Evolutionary conservation across 495 filamentous ascomycete species (phyloP).

Genomic region (Penicillium cinerascens): DNA sequence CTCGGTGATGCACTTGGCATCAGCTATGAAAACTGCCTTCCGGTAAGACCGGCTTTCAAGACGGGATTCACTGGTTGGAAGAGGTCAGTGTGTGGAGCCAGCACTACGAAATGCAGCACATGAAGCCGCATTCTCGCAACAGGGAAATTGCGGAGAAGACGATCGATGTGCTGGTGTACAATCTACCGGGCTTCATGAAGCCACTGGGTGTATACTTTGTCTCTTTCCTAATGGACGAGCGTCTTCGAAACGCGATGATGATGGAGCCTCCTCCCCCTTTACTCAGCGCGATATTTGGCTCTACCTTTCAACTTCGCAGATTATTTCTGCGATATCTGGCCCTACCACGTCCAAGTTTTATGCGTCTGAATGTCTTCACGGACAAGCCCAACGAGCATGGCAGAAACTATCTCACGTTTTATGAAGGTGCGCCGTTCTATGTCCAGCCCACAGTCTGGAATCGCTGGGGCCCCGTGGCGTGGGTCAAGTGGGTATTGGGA

Average conservation of each 20-base stretch:
- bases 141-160: constrained; percentile 53
- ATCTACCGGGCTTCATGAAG: constrained; percentile 48
- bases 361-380: constrained; percentile 41
- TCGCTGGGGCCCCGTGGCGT: constrained; percentile 53
- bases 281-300: constrained; percentile 35
- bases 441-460: constrained; percentile 55
- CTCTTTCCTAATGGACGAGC: constrained; percentile 55
- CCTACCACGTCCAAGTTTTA: constrained; percentile 50
- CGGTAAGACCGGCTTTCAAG: constrained; percentile 41
- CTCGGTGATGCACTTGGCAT: constrained; percentile 61
- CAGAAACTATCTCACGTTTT: constrained; percentile 44
- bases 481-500: constrained; percentile 47
- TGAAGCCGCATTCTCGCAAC: constrained; percentile 55
- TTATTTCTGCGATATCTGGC: constrained; percentile 51
- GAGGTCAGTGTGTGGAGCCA: constrained; percentile 54
- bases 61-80: constrained; percentile 61
- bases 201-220: constrained; percentile 45
- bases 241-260: constrained; percentile 60
- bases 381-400: constrained; percentile 49
- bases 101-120: constrained; percentile 50
- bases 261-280: constrained; percentile 37
- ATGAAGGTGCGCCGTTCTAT: constrained; percentile 54
- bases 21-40: constrained; percentile 41
- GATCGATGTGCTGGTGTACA: constrained; percentile 55
- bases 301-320: constrained; percentile 42